A percentile compares a stretch with the other conserved stretches of the same genome.
Evolutionary conservation across 257 asterid genomes (phyloP).

Genomic region (Anisodus tanguticus): DNA sequence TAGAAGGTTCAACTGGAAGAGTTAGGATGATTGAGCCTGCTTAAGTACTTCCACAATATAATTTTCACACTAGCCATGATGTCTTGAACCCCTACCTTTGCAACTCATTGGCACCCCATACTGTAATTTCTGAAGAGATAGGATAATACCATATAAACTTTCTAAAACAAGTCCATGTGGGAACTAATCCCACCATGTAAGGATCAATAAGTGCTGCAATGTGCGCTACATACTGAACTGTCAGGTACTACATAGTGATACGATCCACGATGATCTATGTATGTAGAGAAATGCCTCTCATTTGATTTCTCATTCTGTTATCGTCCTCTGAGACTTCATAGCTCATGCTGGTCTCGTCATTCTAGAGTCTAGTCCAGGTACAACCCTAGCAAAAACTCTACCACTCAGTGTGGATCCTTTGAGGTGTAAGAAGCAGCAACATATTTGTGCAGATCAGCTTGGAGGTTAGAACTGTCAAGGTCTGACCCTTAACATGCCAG

Average conservation of each 20-base stretch:
- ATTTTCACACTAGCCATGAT: not conserved
- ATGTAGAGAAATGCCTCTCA: not conserved
- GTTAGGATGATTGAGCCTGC: not conserved
- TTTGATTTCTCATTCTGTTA: not conserved
- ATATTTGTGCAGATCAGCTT: not conserved
- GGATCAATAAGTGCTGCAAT: slow-evolving; percentile 18
- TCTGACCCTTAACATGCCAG: not conserved
- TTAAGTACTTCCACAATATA: too few relatives aligned
- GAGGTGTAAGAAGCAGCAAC: not conserved
- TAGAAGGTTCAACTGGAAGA: not conserved
- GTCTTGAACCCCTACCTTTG: not conserved
- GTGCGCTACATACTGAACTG: not conserved
- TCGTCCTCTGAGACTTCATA: not conserved
- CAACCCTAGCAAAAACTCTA: too few relatives aligned
- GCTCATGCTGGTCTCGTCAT: too few relatives aligned
- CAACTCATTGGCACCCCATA: not conserved
- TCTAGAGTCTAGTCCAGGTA: too few relatives aligned
- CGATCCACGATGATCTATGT: not conserved
- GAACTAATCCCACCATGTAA: slow-evolving; percentile 16
- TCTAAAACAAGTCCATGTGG: slow-evolving; percentile 12
- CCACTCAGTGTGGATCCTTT: not conserved
- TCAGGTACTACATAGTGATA: not conserved
- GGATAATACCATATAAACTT: not conserved
- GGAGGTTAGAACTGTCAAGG: not conserved
- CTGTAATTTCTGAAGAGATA: not conserved